Evolutionary conservation across 2,329 filamentous ascomycete species (phyloP).

Genomic region (Pseudogymnoascus sp.): DNA sequence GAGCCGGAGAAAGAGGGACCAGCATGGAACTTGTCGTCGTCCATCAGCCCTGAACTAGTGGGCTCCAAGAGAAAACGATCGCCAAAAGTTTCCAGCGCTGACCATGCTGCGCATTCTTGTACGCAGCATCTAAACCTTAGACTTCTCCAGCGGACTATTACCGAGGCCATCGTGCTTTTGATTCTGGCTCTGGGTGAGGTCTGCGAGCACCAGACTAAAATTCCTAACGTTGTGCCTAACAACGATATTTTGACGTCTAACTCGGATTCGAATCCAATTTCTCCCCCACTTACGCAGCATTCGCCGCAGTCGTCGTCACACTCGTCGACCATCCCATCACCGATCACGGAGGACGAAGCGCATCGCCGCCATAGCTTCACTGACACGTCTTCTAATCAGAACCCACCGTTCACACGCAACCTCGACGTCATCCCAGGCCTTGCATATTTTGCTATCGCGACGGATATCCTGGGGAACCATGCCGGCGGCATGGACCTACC

Average conservation of each 20-base stretch:
- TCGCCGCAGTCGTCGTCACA: neutral
- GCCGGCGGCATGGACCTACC: conserved; percentile 71
- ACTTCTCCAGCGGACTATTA: conserved; percentile 55
- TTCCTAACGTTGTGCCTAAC: conserved; percentile 50
- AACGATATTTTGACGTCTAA: neutral
- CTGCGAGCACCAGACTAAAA: conserved; percentile 48
- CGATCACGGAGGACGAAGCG: neutral
- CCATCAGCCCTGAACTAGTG: conserved; percentile 10
- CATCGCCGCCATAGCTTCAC: too few relatives aligned
- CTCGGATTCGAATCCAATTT: neutral
- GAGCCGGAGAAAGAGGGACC: too few relatives aligned
- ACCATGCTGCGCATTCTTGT: neutral
- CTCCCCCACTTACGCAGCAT: too few relatives aligned
- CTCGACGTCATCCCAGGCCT: conserved; percentile 82
- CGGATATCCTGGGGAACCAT: conserved; percentile 80
- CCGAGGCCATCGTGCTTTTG: conserved; percentile 63
- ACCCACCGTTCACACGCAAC: conserved; percentile 38
- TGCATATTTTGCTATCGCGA: conserved; percentile 80
- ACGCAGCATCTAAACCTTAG: conserved; percentile 36
- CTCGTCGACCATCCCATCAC: neutral
- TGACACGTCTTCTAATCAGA: too few relatives aligned
- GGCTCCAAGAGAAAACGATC: neutral
- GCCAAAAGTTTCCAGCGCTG: conserved; percentile 27
- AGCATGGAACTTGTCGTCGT: neutral
- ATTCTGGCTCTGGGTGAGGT: conserved; percentile 87